Evolutionary conservation across 108 stramenopile genomes (phyloP).

Genomic region (Skeletonema potamos): DNA sequence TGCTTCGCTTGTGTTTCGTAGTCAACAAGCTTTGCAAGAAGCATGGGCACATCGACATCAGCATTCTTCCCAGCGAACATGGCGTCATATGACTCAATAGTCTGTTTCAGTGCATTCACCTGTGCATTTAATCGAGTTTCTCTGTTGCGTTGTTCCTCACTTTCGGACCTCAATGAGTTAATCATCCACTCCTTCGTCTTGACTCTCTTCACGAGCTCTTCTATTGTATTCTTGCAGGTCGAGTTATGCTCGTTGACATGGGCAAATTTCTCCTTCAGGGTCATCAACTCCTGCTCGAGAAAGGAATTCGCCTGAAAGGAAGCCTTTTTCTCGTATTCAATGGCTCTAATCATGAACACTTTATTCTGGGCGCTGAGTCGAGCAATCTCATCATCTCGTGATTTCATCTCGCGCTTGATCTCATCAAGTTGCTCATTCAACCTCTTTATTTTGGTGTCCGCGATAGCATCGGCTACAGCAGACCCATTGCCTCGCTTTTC

Average conservation of each 20-base stretch:
- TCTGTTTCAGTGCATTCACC: slow-evolving; percentile 15
- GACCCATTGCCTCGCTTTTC: neutral
- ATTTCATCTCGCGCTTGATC: slow-evolving; percentile 9
- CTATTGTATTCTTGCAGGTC: slow-evolving; percentile 4
- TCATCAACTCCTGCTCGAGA: slow-evolving; percentile 12
- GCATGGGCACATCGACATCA: slow-evolving; percentile 39
- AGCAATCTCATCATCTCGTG: slow-evolving; percentile 26
- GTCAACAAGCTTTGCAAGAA: slow-evolving; percentile 34
- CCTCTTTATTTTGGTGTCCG: slow-evolving; percentile 5
- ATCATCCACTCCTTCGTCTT: slow-evolving; percentile 42
- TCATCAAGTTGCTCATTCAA: slow-evolving; percentile 11
- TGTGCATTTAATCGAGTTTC: slow-evolving; percentile 15
- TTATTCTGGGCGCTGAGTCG: slow-evolving; percentile 5
- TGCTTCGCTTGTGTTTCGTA: slow-evolving; percentile 1
- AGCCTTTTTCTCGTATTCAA: neutral
- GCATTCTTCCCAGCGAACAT: slow-evolving; percentile 8
- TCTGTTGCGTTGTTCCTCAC: slow-evolving; percentile 20
- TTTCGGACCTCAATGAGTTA: slow-evolving; percentile 28
- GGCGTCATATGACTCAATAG: slow-evolving; percentile 27
- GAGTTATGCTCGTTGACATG: neutral
- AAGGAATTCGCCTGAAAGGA: neutral
- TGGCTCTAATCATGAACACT: neutral
- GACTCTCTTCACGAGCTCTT: slow-evolving; percentile 18
- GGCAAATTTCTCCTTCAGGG: neutral
- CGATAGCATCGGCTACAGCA: neutral